These are phyloP conservation scores for Candida railenensis DNA, from an alignment of 805 yeast species.

Conservation along the genomic window DNA sequence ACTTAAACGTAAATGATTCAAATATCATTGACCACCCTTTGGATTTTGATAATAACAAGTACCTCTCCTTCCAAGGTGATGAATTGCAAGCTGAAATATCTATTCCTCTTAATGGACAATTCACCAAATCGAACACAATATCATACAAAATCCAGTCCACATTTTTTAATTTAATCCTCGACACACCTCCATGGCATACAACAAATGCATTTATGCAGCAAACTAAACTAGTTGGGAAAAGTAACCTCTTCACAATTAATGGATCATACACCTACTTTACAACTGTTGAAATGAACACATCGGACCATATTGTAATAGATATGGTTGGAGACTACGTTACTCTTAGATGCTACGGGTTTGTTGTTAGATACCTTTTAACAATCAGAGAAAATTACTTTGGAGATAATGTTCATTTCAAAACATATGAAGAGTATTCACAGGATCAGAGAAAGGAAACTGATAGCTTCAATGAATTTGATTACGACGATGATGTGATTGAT, in stretches of 20 bases:
- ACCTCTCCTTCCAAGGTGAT: conserved; percentile 70
- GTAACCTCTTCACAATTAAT: conserved; percentile 55
- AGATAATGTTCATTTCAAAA: conserved; percentile 74
- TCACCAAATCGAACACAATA: conserved; percentile 51
- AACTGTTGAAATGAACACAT: conserved; percentile 60
- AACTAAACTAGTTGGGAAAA: conserved; percentile 62
- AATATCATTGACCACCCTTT: conserved; percentile 88
- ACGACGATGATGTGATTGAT: conserved; percentile 10
- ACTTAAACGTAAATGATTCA: conserved; percentile 78
- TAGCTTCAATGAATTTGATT: conserved; percentile 11
- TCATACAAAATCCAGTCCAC: conserved; percentile 55
- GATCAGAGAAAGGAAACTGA: neutral
- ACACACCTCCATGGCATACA: conserved; percentile 93
- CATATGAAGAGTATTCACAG: conserved; percentile 74
- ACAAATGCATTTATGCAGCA: conserved; percentile 63
- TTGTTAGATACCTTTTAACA: conserved; percentile 70
- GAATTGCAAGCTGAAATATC: conserved; percentile 43
- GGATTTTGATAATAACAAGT: conserved; percentile 78
- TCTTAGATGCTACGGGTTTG: conserved; percentile 74
- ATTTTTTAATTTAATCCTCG: conserved; percentile 57
- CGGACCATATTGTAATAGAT: conserved; percentile 66
- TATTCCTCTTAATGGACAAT: conserved; percentile 61
- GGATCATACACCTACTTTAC: conserved; percentile 68
- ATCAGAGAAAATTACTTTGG: conserved; percentile 91
- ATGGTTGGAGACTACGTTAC: conserved; percentile 67